Conservation (phyloP, 2,329 filamentous ascomycete genomes). For the Paracorniculantispora psalliotae region DNA sequence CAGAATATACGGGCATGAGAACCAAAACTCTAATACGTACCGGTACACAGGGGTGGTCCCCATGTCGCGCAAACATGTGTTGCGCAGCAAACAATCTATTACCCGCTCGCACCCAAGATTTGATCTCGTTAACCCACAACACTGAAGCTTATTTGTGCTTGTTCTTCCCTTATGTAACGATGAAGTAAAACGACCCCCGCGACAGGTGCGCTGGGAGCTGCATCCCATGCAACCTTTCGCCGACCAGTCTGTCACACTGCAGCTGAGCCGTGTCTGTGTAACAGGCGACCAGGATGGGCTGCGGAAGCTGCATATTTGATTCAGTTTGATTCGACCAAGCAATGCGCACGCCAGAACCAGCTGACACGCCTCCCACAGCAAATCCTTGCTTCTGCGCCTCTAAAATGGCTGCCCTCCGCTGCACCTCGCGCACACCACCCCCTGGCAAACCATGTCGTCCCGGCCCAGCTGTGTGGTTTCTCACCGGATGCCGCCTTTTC, state of each 20-base stretch:
- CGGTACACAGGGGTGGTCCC: background rate
- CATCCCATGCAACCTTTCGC: background rate
- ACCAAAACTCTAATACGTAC: background rate
- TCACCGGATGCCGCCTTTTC: constrained; percentile 4
- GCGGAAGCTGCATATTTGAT: constrained; percentile 4
- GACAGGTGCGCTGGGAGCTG: background rate
- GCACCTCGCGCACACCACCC: background rate
- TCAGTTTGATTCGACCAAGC: constrained; percentile 7
- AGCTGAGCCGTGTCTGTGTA: background rate
- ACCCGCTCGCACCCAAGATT: background rate
- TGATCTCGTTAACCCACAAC: background rate
- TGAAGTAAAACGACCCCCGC: background rate
- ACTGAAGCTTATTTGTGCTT: background rate
- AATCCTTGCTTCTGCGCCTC: background rate
- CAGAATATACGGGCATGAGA: background rate
- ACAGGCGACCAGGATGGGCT: background rate
- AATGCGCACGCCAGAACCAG: background rate
- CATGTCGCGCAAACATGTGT: background rate
- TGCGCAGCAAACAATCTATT: background rate
- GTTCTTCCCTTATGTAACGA: background rate
- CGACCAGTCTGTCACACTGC: background rate
- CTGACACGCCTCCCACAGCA: background rate
- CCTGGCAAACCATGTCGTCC: background rate
- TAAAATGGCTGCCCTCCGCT: constrained; percentile 1
- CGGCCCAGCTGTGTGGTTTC: background rate